Base-by-base conservation (phyloP, 2,329 filamentous ascomycete species). In the Penicillium sp. region DNA sequence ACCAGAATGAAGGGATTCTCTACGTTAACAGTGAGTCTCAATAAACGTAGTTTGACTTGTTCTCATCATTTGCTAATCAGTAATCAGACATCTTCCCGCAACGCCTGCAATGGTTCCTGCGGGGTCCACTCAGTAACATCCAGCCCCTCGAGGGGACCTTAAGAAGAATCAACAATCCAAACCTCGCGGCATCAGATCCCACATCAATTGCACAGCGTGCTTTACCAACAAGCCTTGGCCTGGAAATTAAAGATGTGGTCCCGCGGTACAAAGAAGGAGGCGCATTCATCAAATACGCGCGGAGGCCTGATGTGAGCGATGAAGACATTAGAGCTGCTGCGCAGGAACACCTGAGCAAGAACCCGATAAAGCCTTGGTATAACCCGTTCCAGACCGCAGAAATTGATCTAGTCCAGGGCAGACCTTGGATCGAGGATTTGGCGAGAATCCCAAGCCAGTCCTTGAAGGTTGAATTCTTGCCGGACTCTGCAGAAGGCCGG, bases 341-440 rank as follows among this genome's bases (percentile, higher is more conserved):
- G 4, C 80, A 84, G 26, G 79, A 85, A 35, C 84, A 89, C 65
- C 81, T 98, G 1, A 80, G 84, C 59, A 82, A 92, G 61, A 83
- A 88, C 16, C 89, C 89, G 0, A 85, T 96, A 40, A 91, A 88
- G 62, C 93, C 94, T 2, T 96, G 93, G 91, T 97, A 95, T 81
- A 96, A 89, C 68, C 93, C 93, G 0, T 89, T 97, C 65, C 83
- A 86, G 25, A 79, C 84, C 14, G 88, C 96, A 59, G 84, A 86
- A 52, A 87, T 88, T 3, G 87, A 87, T 26, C 80, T 93, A 6
- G 95, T 99, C 2, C 83, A 87, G 58, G 95, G 95, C 10, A 87
- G 88, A 25, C 95, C 95, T 0, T 99, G 95, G 95, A 84, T 98
- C 2, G 95, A 98, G 72, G 95, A 99, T 73, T 80, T 99, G 30